Evolutionary conservation across 2,329 filamentous ascomycete species (phyloP).

Genomic region (Penicillium occitanis): DNA sequence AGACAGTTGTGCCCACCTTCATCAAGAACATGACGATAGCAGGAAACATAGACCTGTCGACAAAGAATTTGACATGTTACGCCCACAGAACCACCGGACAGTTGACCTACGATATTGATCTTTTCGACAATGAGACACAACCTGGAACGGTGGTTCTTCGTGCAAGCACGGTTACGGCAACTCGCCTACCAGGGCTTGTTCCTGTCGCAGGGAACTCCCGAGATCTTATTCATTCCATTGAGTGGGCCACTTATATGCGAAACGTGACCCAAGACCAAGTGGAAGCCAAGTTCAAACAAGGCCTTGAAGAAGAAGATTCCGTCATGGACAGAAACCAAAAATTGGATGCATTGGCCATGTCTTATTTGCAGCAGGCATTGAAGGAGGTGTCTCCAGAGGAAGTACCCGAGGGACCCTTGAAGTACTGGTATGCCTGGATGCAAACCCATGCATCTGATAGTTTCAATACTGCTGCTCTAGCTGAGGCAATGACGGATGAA

Average conservation of each 20-base stretch:
- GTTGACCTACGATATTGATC: not conserved
- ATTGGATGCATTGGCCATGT: not conserved
- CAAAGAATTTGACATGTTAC: not conserved
- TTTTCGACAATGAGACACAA: not conserved
- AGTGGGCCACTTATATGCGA: not conserved
- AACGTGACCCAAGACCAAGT: not conserved
- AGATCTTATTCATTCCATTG: not conserved
- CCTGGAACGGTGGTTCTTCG: not conserved
- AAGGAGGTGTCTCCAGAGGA: not conserved
- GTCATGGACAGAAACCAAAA: not conserved
- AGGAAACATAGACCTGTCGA: not conserved
- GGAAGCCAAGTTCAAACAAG: not conserved
- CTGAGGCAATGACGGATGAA: not conserved
- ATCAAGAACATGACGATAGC: not conserved
- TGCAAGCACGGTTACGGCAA: not conserved
- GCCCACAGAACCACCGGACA: not conserved
- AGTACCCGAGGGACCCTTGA: not conserved
- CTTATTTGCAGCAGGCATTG: not conserved
- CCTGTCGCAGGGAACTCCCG: not conserved
- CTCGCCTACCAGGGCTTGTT: not conserved
- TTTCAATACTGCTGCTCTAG: not conserved
- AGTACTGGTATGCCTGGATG: not conserved
- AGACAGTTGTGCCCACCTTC: not conserved
- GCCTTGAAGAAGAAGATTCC: not conserved
- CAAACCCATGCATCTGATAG: not conserved